These are phyloP conservation scores for Fusarium pininemorale DNA, from an alignment of 2,329 filamentous ascomycete species.

Conservation along the genomic window DNA sequence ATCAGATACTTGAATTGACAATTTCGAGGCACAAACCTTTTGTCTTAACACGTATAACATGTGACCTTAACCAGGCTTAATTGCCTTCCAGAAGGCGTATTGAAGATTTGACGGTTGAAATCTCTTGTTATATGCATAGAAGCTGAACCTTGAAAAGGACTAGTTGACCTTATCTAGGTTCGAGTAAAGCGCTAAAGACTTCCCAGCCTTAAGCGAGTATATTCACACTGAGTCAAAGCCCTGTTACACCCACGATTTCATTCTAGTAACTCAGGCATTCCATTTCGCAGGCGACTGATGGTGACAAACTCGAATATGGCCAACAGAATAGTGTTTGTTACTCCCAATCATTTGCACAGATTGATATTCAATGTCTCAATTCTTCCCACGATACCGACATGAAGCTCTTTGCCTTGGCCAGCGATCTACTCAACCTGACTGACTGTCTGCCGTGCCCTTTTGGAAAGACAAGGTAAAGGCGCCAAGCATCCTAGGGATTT, in stretches of 20 bases:
- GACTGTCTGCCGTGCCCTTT: too few species aligned
- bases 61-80: not conserved
- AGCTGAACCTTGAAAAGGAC: not conserved
- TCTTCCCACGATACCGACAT: not conserved
- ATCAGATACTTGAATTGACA: slow-evolving; percentile 1
- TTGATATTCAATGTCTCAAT: not conserved
- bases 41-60: fast-evolving
- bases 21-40: not conserved
- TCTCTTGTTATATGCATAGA: not conserved
- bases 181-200: too few species aligned
- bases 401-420: not conserved
- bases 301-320: not conserved
- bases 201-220: not conserved
- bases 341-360: not conserved
- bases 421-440: not conserved
- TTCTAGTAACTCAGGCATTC: not conserved
- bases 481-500: not conserved
- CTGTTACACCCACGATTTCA: not conserved
- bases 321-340: not conserved
- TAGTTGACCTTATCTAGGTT: fast-evolving
- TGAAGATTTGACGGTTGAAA: fast-evolving
- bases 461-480: not conserved
- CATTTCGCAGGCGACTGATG: not conserved
- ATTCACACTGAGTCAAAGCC: not conserved
- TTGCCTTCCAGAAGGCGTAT: not conserved